These are phyloP conservation scores for Sclerotinia sclerotiorum DNA, from an alignment of 2,329 filamentous ascomycete species.

Conservation along the genomic window DNA sequence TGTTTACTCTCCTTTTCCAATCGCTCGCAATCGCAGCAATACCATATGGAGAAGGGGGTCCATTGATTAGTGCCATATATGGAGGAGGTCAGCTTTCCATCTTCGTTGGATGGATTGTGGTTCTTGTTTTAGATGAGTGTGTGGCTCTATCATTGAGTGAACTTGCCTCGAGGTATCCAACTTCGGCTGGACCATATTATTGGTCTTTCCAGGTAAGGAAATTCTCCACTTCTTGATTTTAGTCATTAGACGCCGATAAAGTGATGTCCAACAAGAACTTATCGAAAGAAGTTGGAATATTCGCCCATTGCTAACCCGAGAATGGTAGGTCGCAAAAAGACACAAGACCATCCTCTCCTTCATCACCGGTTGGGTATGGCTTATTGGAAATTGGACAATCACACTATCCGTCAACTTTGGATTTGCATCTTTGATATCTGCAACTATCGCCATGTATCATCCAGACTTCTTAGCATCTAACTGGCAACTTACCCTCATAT, in stretches of 20 bases:
- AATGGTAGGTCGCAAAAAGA: slow-evolving; percentile 50
- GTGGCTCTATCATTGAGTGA: slow-evolving; percentile 70
- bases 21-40: slow-evolving; percentile 61
- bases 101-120: slow-evolving; percentile 57
- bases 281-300: neutral
- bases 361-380: slow-evolving; percentile 74
- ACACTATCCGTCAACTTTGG: slow-evolving; percentile 82
- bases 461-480: slow-evolving; percentile 51
- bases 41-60: slow-evolving; percentile 49
- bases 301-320: neutral
- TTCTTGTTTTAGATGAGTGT: slow-evolving; percentile 58
- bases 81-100: slow-evolving; percentile 52
- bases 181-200: slow-evolving; percentile 77
- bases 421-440: slow-evolving; percentile 55
- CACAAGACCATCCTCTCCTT: slow-evolving; percentile 66
- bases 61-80: slow-evolving; percentile 39
- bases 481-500: slow-evolving; percentile 71
- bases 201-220: slow-evolving; percentile 66
- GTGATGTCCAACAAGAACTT: neutral
- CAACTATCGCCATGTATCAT: slow-evolving; percentile 53
- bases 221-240: neutral
- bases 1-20: slow-evolving; percentile 61
- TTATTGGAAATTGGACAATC: slow-evolving; percentile 79
- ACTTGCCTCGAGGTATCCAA: slow-evolving; percentile 74
- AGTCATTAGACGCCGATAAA: neutral